These are phyloP conservation scores for Lathyrus aphaca DNA, from an alignment of 306 rosid genomes.

Conservation along the genomic window DNA sequence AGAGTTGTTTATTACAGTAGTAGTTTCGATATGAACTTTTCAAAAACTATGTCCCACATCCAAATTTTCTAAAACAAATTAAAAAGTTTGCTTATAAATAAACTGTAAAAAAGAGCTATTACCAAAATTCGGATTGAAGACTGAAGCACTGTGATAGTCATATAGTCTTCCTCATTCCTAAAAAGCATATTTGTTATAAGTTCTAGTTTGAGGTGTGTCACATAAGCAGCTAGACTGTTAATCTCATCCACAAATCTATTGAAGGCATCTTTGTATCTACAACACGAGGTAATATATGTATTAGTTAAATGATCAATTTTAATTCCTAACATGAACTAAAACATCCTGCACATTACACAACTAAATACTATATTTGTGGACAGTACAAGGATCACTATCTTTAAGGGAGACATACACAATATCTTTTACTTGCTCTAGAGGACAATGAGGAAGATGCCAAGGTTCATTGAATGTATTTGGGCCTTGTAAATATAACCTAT, in stretches of 20 bases:
- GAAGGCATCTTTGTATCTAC: conserved; percentile 94
- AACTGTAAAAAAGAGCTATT: too few relatives aligned
- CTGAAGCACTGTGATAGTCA: too few relatives aligned
- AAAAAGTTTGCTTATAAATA: too few relatives aligned
- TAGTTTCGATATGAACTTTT: too few relatives aligned
- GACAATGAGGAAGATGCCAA: conserved; percentile 96
- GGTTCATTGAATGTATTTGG: conserved; percentile 97
- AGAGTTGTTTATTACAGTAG: too few relatives aligned
- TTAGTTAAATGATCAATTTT: conserved; percentile 16
- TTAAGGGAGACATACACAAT: conserved; percentile 71
- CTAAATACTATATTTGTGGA: conserved; percentile 6
- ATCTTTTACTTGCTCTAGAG: conserved; percentile 92
- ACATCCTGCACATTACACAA: conserved; percentile 30
- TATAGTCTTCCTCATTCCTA: too few relatives aligned
- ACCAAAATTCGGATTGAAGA: too few relatives aligned
- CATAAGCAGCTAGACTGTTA: conserved; percentile 81
- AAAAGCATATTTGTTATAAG: too few relatives aligned
- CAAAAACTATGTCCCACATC: too few relatives aligned
- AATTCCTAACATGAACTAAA: conserved; percentile 28
- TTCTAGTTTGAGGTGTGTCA: too few relatives aligned
- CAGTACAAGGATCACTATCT: conserved; percentile 41
- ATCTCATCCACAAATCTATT: conserved; percentile 92
- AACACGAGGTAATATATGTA: conserved; percentile 34
- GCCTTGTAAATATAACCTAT: conserved; percentile 93
- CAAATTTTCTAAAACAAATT: too few relatives aligned